These are phyloP conservation scores for Pseudogymnoascus sp. DNA, from an alignment of 2,329 filamentous ascomycete genomes.

Conservation along the genomic window DNA sequence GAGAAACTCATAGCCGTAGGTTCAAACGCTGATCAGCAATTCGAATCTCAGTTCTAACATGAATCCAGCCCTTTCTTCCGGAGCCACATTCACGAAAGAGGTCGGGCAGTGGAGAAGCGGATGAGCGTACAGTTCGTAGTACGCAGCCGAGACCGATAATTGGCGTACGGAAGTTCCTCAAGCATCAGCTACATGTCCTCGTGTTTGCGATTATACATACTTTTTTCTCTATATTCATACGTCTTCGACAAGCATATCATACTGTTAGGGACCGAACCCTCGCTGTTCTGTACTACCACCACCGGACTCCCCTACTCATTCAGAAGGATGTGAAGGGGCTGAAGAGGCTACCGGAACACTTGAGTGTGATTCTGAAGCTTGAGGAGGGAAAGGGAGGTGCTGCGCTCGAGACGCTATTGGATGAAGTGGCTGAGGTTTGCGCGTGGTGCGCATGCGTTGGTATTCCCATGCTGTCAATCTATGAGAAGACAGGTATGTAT, in stretches of 20 bases:
- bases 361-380: conserved; percentile 77
- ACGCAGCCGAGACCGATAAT: conserved; percentile 29
- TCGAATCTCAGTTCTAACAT: conserved; percentile 17
- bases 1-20: conserved; percentile 39
- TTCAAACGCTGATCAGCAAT: conserved; percentile 10
- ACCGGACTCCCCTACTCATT: conserved; percentile 89
- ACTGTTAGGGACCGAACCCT: conserved; percentile 68
- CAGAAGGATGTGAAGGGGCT: conserved; percentile 74
- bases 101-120: neutral
- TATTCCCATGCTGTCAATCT: conserved; percentile 80
- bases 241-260: conserved; percentile 71
- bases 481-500: conserved; percentile 75
- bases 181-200: conserved; percentile 55
- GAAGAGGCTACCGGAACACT: conserved; percentile 68
- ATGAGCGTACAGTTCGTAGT: conserved; percentile 16
- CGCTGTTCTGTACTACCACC: conserved; percentile 86
- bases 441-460: conserved; percentile 90
- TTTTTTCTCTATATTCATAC: conserved; percentile 82
- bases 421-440: conserved; percentile 83
- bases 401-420: conserved; percentile 74
- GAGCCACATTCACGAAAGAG: conserved; percentile 17
- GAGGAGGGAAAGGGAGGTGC: conserved; percentile 62
- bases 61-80: conserved; percentile 28
- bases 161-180: conserved; percentile 54
- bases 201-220: conserved; percentile 66